phyloP scores from a whole-genome alignment of 2,329 filamentous ascomycete genomes.

The Colletotrichum lupini region DNA sequence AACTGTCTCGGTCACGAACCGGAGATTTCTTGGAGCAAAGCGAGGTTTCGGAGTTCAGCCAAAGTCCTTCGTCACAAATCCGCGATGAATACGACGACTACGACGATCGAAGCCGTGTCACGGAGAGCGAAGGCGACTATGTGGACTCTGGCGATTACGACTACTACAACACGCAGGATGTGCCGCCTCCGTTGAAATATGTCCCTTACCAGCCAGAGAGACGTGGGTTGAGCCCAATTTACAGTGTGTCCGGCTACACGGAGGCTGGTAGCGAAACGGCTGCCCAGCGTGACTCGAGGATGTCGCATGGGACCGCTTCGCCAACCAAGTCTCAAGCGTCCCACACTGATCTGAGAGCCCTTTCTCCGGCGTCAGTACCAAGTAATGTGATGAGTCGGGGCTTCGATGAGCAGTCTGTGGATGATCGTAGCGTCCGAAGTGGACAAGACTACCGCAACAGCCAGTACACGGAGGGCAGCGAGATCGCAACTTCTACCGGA shows the following conservation, averaged over 20 bases:
- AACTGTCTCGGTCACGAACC: slow-evolving; percentile 55
- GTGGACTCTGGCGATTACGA: slow-evolving; percentile 54
- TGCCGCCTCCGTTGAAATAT: slow-evolving; percentile 72
- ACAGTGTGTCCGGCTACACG: slow-evolving; percentile 89
- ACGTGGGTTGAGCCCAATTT: slow-evolving; percentile 86
- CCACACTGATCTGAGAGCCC: slow-evolving; percentile 51
- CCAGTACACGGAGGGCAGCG: slow-evolving; percentile 63
- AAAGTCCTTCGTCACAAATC: slow-evolving; percentile 47
- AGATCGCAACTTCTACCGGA: slow-evolving; percentile 70
- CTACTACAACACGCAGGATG: slow-evolving; percentile 70
- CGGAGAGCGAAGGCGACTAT: slow-evolving; percentile 44
- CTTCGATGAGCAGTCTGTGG: slow-evolving; percentile 63
- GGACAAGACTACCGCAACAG: slow-evolving; percentile 67
- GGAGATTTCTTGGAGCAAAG: slow-evolving; percentile 55
- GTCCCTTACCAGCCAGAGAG: slow-evolving; percentile 76
- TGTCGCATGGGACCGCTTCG: slow-evolving; percentile 63
- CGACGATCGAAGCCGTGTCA: slow-evolving; percentile 21
- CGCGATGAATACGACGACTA: slow-evolving; percentile 57
- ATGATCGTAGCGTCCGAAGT: slow-evolving; percentile 65
- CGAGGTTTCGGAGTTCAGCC: slow-evolving; percentile 48
- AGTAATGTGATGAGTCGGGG: slow-evolving; percentile 61
- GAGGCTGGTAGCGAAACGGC: slow-evolving; percentile 73
- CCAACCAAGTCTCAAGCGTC: slow-evolving; percentile 63
- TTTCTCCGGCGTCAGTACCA: slow-evolving; percentile 68
- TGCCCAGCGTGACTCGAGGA: slow-evolving; percentile 66